These are phyloP conservation scores for Cerrena zonata DNA, from an alignment of 1,284 basidiomycete genomes.

Conservation along the genomic window DNA sequence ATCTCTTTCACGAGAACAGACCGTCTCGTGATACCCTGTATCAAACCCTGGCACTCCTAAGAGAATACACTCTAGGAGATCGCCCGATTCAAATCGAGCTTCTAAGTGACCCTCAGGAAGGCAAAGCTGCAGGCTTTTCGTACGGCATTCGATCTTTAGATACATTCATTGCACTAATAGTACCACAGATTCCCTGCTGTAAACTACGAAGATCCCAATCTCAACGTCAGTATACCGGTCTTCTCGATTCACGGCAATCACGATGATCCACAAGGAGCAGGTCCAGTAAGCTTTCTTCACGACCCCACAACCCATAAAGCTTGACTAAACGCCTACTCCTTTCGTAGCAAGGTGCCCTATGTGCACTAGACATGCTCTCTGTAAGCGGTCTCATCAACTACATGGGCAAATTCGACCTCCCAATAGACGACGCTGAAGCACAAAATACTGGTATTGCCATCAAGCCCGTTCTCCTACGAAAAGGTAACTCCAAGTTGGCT, in stretches of 20 bases:
- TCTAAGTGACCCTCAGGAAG: slow-evolving; percentile 87
- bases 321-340: not conserved
- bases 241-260: slow-evolving; percentile 99
- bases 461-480: slow-evolving; percentile 82
- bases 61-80: slow-evolving; percentile 87
- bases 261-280: slow-evolving; percentile 96
- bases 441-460: slow-evolving; percentile 77
- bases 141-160: slow-evolving; percentile 36
- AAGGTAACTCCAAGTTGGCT: slow-evolving; percentile 81
- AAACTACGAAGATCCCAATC: slow-evolving; percentile 95
- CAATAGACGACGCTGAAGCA: slow-evolving; percentile 60
- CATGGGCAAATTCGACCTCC: slow-evolving; percentile 85
- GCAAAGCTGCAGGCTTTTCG: slow-evolving; percentile 79
- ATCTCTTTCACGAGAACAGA: slow-evolving; percentile 96
- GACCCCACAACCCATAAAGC: not conserved
- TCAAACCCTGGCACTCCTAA: slow-evolving; percentile 80
- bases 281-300: slow-evolving; percentile 48
- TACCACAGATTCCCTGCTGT: slow-evolving; percentile 80
- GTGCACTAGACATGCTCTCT: slow-evolving; percentile 90
- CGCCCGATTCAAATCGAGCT: slow-evolving; percentile 86
- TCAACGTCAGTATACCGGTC: slow-evolving; percentile 91
- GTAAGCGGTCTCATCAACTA: slow-evolving; percentile 94
- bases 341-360: slow-evolving; percentile 86
- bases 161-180: not conserved
- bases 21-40: slow-evolving; percentile 88